phyloP scores from a whole-genome alignment of 2,329 filamentous ascomycete species.

The Epichloe baconii region DNA sequence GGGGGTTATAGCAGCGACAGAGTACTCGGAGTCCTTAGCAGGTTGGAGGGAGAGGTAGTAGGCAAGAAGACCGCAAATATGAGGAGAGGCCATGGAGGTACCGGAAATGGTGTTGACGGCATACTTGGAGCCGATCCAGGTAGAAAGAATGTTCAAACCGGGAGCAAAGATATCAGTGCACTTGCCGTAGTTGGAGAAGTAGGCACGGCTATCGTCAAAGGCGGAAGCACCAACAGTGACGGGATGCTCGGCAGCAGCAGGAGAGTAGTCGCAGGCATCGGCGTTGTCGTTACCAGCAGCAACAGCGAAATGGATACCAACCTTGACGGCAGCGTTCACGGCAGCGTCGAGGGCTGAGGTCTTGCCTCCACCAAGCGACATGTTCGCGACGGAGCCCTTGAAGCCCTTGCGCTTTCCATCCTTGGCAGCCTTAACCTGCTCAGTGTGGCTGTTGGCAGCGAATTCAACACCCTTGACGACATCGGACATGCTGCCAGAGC shows the following conservation, averaged over 20 bases:
- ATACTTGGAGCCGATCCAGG: slow-evolving; percentile 94
- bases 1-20: slow-evolving; percentile 78
- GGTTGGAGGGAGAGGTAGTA: slow-evolving; percentile 98
- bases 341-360: slow-evolving; percentile 80
- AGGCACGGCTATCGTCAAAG: slow-evolving; percentile 87
- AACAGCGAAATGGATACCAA: slow-evolving; percentile 93
- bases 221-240: slow-evolving; percentile 94
- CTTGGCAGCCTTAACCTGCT: slow-evolving; percentile 68
- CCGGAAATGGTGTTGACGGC: slow-evolving; percentile 98
- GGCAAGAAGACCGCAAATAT: slow-evolving; percentile 89
- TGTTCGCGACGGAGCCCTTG: slow-evolving; percentile 98
- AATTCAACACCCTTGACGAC: slow-evolving; percentile 97
- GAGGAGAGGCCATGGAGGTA: slow-evolving; percentile 97
- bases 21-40: slow-evolving; percentile 76
- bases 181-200: slow-evolving; percentile 99
- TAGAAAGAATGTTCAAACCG: slow-evolving; percentile 91
- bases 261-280: slow-evolving; percentile 98
- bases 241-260: slow-evolving; percentile 79
- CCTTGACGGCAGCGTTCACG: slow-evolving; percentile 84
- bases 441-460: slow-evolving; percentile 67
- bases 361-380: slow-evolving; percentile 97
- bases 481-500: slow-evolving; percentile 96
- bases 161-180: slow-evolving; percentile 99
- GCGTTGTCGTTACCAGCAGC: slow-evolving; percentile 98
- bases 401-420: slow-evolving; percentile 85